Conservation (phyloP, 2,329 filamentous ascomycete genomes). For the Ophiostoma sp. region DNA sequence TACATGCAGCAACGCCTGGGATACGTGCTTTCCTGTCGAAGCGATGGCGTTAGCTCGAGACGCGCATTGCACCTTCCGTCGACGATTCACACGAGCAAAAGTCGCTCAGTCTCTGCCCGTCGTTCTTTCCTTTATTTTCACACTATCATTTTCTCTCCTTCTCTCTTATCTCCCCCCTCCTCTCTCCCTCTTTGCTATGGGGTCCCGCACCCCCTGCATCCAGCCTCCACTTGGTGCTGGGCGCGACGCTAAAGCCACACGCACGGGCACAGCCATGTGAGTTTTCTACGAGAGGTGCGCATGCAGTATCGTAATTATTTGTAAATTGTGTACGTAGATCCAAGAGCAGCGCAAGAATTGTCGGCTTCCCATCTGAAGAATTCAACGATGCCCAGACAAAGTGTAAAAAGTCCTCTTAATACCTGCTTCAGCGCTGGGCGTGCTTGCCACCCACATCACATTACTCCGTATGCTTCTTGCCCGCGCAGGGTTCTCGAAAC, state of each 20-base stretch:
- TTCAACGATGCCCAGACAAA: not conserved
- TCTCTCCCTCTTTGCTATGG: not conserved
- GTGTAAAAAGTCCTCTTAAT: not conserved
- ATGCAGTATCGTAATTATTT: not conserved
- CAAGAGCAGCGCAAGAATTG: not conserved
- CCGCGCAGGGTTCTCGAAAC: not conserved
- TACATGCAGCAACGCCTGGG: not conserved
- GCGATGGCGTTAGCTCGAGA: not conserved
- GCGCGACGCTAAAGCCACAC: not conserved
- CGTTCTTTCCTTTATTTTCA: not conserved
- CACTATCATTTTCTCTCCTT: not conserved
- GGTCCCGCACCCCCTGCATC: not conserved
- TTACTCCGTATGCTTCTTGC: not conserved
- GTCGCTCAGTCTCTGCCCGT: not conserved
- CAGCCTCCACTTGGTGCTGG: not conserved
- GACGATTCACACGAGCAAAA: not conserved
- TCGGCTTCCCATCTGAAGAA: not conserved
- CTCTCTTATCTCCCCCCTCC: not conserved
- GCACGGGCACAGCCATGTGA: slow-evolving; percentile 6
- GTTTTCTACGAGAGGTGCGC: not conserved
- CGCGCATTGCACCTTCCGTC: not conserved
- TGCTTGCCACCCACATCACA: not conserved
- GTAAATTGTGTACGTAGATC: not conserved
- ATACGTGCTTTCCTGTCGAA: not conserved
- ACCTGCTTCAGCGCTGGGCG: not conserved